Conservation (phyloP, 129 eudicot species). For the Artemisia tridentata region DNA sequence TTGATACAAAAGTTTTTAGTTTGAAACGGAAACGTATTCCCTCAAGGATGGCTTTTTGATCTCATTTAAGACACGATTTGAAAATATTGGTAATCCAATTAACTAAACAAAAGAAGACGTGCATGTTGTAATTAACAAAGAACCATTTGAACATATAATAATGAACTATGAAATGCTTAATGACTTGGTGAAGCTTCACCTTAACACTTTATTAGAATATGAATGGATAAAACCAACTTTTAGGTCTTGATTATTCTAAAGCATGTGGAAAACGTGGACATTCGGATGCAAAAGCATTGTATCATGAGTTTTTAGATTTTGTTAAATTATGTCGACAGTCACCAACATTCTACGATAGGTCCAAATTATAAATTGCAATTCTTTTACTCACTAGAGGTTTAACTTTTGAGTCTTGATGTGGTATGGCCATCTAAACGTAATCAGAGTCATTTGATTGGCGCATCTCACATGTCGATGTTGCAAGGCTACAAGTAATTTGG, state of each 20-base stretch:
- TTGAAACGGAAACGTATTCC: too few relatives aligned
- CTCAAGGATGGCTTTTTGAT: background rate
- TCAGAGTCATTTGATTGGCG: too few relatives aligned
- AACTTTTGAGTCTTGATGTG: too few relatives aligned
- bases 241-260: conserved; percentile 17
- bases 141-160: conserved; percentile 18
- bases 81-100: background rate
- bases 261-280: conserved; percentile 31
- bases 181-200: conserved; percentile 25
- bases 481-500: too few relatives aligned
- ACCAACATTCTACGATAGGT: background rate
- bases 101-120: background rate
- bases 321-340: background rate
- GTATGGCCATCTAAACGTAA: too few relatives aligned
- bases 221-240: conserved; percentile 18
- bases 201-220: conserved; percentile 12
- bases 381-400: too few relatives aligned
- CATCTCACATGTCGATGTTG: too few relatives aligned
- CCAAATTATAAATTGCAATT: too few relatives aligned
- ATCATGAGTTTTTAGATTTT: conserved; percentile 18
- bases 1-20: too few relatives aligned
- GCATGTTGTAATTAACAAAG: conserved; percentile 5
- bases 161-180: conserved; percentile 19
- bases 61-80: background rate
- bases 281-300: conserved; percentile 20